Conservation (phyloP, 176 grass and related monocot species). For the Saccharum spontaneum region DNA sequence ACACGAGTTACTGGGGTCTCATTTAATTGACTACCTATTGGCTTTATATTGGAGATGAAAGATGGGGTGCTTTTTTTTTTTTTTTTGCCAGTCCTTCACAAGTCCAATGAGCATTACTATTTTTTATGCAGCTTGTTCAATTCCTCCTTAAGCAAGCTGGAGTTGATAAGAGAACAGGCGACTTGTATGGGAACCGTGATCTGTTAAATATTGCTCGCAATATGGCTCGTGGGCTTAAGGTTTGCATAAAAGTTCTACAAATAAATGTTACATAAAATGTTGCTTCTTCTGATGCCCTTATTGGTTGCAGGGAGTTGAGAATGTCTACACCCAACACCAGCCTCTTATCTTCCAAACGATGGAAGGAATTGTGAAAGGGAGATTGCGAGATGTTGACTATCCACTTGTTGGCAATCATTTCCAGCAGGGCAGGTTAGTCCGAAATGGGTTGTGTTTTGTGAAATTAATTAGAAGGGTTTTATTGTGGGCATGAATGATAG, state of each 20-base stretch:
- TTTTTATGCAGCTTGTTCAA: conserved; percentile 86
- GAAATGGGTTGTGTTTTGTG: background rate
- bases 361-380: conserved; percentile 91
- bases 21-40: background rate
- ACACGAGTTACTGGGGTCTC: background rate
- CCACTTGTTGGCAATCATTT: conserved; percentile 94
- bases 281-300: conserved; percentile 13
- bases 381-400: conserved; percentile 92
- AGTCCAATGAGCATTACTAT: conserved; percentile 18
- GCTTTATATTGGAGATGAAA: background rate
- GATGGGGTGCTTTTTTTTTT: background rate
- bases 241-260: conserved; percentile 38
- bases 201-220: conserved; percentile 98
- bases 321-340: conserved; percentile 97
- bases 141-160: conserved; percentile 97
- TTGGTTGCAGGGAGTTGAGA: conserved; percentile 86
- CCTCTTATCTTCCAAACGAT: conserved; percentile 93
- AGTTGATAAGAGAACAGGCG: conserved; percentile 90
- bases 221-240: conserved; percentile 98
- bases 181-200: conserved; percentile 91
- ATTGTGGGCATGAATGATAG: background rate
- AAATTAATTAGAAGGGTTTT: conserved; percentile 9
- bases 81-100: background rate
- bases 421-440: conserved; percentile 84
- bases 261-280: conserved; percentile 23